Percentiles rank a stretch among this genome's conserved stretches.
Conservation (phyloP, 805 yeast genomes). For the Candida insectorum region DNA sequence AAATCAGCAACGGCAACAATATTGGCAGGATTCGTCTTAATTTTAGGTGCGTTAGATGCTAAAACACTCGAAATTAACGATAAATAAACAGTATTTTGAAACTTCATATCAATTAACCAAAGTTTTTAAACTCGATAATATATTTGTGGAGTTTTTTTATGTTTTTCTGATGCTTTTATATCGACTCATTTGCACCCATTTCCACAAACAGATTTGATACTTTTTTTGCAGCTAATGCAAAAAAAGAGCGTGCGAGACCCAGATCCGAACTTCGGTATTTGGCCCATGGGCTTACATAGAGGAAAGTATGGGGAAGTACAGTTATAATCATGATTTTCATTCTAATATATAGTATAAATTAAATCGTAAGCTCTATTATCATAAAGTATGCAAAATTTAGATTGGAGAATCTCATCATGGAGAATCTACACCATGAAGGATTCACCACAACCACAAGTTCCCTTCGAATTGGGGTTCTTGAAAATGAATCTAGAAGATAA, state of each 20-base stretch:
- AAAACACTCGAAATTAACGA: constrained; percentile 6
- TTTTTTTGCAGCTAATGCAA: not conserved
- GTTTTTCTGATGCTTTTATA: too few relatives aligned
- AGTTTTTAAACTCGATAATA: not conserved
- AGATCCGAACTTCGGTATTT: constrained; percentile 1
- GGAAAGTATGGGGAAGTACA: not conserved
- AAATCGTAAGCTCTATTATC: too few relatives aligned
- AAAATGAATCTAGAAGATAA: constrained; percentile 85
- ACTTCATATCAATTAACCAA: constrained; percentile 5
- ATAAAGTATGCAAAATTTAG: too few relatives aligned
- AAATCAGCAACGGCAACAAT: constrained; percentile 58
- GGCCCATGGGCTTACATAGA: too few relatives aligned
- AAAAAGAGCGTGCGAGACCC: constrained; percentile 2
- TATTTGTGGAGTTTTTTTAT: not conserved
- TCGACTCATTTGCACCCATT: constrained; percentile 5
- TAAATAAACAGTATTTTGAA: constrained; percentile 4
- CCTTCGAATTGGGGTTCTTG: constrained; percentile 94
- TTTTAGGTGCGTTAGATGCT: constrained; percentile 50
- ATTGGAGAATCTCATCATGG: too few relatives aligned
- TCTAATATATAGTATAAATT: too few relatives aligned
- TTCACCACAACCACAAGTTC: constrained; percentile 98
- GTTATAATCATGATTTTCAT: not conserved
- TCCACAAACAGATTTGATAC: not conserved
- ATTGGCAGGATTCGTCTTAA: constrained; percentile 46
- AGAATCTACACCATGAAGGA: constrained; percentile 96